Evolutionary conservation across 331 rosid genomes (phyloP), one percentile per base, ranked within the genome.

Genomic region (Pyracantha coccinea): DNA sequence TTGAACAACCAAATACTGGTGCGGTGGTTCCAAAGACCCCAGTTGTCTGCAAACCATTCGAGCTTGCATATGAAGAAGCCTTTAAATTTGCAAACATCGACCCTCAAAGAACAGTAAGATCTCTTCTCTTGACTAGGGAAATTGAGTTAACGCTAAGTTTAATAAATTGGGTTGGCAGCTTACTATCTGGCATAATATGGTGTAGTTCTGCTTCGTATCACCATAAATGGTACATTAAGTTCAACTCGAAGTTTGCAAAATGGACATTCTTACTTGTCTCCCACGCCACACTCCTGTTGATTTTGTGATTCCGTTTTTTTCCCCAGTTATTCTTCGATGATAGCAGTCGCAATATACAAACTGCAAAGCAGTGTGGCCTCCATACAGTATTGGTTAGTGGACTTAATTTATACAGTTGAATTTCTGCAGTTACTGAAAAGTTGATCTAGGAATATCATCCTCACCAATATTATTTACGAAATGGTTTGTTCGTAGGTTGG

Each of bases 281-380:
- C 10, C 4, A 13, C 7, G 50, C 33, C 4, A 13, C 21, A 21
- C 52, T 69, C 7, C 3, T 15, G 20, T 38, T 41, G 5, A 21
- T 61, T 15, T 45, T 44, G 31, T 57, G 24, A 32, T 47, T 27
- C 6, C 60, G 64, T 70, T 28, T 19, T 68, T 6, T 73, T 65
- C 5, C 53, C 8, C 77, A 93, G 98, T 31, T 93, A 80, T 93
- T 93, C 85, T 93, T 93, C 7, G 98, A 91, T 44, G 96, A 93
- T 58, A 91, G 89, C 75, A 1, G 82, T 61, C 93, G 86, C 52
- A 93, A 93, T 76, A 32, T 93, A 67, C 50, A 71, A 78, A 77
- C 87, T 8, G 96, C 87, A 3, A 93, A 88, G 71, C 82, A 71
- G 45, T n/a, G 83, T 55, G 93, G 94, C 54, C 88, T 93, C 67